Evolutionary conservation across 192 early-diverging fungal species (phyloP).

Genomic region (Coemansia sp.): DNA sequence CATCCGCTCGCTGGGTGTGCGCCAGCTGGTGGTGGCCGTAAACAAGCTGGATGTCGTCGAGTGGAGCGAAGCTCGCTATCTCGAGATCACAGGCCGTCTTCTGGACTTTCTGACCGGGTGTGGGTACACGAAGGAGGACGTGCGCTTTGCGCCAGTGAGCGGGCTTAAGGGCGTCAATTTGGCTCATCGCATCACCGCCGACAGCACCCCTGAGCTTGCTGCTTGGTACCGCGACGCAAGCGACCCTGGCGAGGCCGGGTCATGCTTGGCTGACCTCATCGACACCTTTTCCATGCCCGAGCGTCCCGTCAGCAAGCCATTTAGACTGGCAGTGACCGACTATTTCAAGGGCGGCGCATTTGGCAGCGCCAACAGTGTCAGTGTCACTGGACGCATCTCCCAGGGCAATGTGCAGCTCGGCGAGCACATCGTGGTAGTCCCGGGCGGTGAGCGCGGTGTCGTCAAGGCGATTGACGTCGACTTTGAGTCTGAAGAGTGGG

Average conservation of each 20-base stretch:
- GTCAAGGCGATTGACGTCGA: constrained; percentile 79
- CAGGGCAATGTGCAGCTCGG: constrained; percentile 86
- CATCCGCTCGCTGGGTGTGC: constrained; percentile 87
- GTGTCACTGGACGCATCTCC: constrained; percentile 84
- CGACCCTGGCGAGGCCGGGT: constrained; percentile 41
- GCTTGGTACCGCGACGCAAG: constrained; percentile 64
- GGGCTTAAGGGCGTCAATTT: constrained; percentile 92
- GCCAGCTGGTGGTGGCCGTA: constrained; percentile 87
- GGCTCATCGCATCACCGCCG: constrained; percentile 37
- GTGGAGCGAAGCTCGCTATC: constrained; percentile 80
- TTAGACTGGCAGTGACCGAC: constrained; percentile 84
- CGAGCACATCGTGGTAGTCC: constrained; percentile 76
- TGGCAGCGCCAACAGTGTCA: constrained; percentile 66
- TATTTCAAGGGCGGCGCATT: constrained; percentile 80
- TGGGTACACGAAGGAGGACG: constrained; percentile 73
- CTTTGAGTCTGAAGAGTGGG: constrained; percentile 75
- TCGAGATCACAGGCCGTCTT: constrained; percentile 70
- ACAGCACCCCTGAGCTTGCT: constrained; percentile 25
- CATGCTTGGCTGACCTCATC: constrained; percentile 70
- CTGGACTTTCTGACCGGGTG: constrained; percentile 67
- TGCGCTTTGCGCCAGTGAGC: constrained; percentile 87
- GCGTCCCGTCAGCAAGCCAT: constrained; percentile 74
- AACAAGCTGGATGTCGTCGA: constrained; percentile 93
- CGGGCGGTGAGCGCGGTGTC: constrained; percentile 68
- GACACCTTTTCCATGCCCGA: constrained; percentile 75